Evolutionary conservation across 805 yeast genomes (phyloP), one percentile per base, ranked within the genome.

Genomic region (Candida qinlingensis): DNA sequence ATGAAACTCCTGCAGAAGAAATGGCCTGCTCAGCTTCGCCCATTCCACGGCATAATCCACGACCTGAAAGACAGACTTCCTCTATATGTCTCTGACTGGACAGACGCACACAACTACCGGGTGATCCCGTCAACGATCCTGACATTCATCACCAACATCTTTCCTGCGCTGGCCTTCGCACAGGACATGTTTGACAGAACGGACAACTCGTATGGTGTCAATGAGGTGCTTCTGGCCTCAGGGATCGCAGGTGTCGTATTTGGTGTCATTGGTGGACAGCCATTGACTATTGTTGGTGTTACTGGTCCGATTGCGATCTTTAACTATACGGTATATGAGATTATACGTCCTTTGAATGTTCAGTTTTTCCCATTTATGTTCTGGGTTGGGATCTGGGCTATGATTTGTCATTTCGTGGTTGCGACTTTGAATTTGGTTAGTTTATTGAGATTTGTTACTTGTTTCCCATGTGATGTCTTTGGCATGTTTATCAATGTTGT

Each of bases 141-240:
- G 63, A 85, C 94, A 11, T 92, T 85, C 65, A 90, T 94, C 73
- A 90, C 96, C 39, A 92, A 94, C 63, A 63, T 92, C 41, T 72
- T 92, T 37, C 98, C 98, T 2, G 97, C 97, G 0, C 76, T 92
- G 39, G 97, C 98, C 0, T 92, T 92, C 73, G 96, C 97, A 0
- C 97, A 89, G 61, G 98, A 92, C 63, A 86, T 92, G 96, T 91
- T 90, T 65, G 96, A 91, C 64, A 83, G 88, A 52, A 92, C 99
- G 0, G 69, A 85, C 43, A 81, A 86, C 55, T 76, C 91, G 10
- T 92, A 89, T 59, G 99, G 99, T 4, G 85, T 94, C 4, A 94
- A 92, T 61, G 99, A 92, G 61, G 85, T 92, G 3, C 71, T 92
- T 27, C 60, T 94, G 61, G 75, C 94, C 6, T 81, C 91, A 33